Base-by-base conservation (phyloP, 148 eudicot species). In the Mesembryanthemum crystallinum region DNA sequence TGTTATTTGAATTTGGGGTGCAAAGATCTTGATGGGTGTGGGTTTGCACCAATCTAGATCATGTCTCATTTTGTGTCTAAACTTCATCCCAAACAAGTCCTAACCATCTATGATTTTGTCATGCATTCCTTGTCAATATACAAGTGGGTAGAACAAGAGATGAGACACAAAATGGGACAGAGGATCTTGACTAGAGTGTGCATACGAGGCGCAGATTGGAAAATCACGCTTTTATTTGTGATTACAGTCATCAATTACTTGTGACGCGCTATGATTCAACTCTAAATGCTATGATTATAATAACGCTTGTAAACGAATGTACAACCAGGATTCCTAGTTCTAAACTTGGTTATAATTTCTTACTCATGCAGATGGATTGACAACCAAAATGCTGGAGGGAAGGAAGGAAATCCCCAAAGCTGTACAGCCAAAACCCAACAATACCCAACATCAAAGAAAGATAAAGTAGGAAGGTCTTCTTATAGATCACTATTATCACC, bases 381-480 rank as follows among this genome's bases (percentile, higher is more conserved):
- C 73, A 35, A 57, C 43, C 71, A 75, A 69, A 65, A 49, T 58
- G 64, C 67, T 71, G 68, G 65, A 67, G 30, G 54, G 47, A 45
- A 69, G 72, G 60, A 77, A 77, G 74, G 75, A 76, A 75, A 55
- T 61, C 86, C 76, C 82, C 78, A n/a, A 79, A 78, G 85, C 72
- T 79, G 87, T 82, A 79, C 84, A 84, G 78, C 82, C 78, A 71
- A 63, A 67, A 63, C 64, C 77, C 73, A 68, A 82, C 74, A 55
- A 80, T 76, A 88, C 82, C 86, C 42, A 25, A 78, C 67, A 71
- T 47, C 62, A 82, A 76, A 69, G 51, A 42, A 76, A 76, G 76
- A 66, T 42, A 76, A 84, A 79, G 79, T 82, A 92, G 94, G 84
- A 87, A 88, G 88, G 79, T 82, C 72, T 72, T 79, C 82, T 79